phyloP scores from a whole-genome alignment of 2,329 filamentous ascomycete genomes.

The Curvularia verruculosa region DNA sequence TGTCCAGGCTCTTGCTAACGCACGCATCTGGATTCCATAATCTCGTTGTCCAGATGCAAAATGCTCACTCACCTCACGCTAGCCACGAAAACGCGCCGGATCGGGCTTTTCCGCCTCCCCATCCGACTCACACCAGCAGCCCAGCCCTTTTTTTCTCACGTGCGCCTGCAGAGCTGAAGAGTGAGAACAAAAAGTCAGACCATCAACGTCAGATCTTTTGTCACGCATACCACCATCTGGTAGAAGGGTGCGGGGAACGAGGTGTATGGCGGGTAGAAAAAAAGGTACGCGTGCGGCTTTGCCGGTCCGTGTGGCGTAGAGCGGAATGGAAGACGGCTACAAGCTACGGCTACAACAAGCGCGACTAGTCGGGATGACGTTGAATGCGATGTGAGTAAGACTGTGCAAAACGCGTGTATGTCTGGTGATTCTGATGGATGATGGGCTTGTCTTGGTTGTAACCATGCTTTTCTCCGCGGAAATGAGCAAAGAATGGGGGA shows the following conservation, averaged over 20 bases:
- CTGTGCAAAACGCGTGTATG: neutral
- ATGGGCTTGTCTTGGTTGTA: neutral
- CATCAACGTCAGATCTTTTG: neutral
- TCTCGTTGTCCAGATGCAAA: too few relatives aligned
- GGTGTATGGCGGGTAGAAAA: too few relatives aligned
- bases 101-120: neutral
- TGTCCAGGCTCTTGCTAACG: too few relatives aligned
- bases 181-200: neutral
- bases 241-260: too few relatives aligned
- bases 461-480: neutral
- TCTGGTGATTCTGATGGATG: neutral
- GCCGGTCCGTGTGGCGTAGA: too few relatives aligned
- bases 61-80: neutral
- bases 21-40: too few relatives aligned
- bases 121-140: too few relatives aligned
- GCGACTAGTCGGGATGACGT: too few relatives aligned
- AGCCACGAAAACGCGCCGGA: neutral
- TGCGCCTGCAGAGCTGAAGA: neutral
- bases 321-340: too few relatives aligned
- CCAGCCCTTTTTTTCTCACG: neutral
- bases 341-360: too few relatives aligned
- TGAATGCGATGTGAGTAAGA: neutral
- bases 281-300: neutral
- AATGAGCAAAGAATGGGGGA: neutral
- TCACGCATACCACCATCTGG: too few relatives aligned